Base-by-base conservation (phyloP, 2,329 filamentous ascomycete genomes). In the Aspergillus sp. region DNA sequence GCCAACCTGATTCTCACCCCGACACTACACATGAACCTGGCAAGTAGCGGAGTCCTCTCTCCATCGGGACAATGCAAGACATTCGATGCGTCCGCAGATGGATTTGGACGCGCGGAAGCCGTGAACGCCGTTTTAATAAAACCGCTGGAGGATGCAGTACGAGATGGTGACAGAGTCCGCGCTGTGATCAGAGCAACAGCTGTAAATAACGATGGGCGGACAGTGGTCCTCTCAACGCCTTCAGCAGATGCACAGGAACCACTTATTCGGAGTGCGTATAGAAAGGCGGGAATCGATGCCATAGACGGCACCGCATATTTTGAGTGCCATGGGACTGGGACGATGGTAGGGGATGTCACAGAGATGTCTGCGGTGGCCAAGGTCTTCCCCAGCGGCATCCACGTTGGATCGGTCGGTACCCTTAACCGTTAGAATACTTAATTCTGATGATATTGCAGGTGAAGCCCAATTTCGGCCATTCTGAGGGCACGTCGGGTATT, bases 81-180 rank as follows among this genome's bases (percentile, higher is more conserved):
- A 2, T 82, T 80, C 52, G 78, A 80, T 51, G 71, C 72, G 4
- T 54, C 66, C 3, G 82, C 80, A 0, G 77, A 82, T 64, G 81
- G 82, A 0, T 84, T 83, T 62, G 82, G 77, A 43, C 75, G 82
- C 12, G 79, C 71, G 1, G 82, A 84, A 53, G 81, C 74, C 4
- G 70, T 75, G n/a, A 80, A 72, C 0, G 68, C 75, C 15, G 64
- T 84, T 3, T 71, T 80, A 9, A 59, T 84, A 17, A 84, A 84
- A 63, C 65, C 67, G 4, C 62, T 84, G 1, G 66, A 71, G 1
- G 69, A 78, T 46, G 83, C 83, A 2, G 46, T 80, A 9, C 71
- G 70, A 8, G 80, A 83, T 24, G 76, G 76, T 14, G 58, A 68
- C 23, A 43, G 59, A 11, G 31, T 62, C 8, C 59, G 57, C 2